Evolutionary conservation across 2,329 filamentous ascomycete genomes (phyloP), one percentile per base, ranked within the genome.

Genomic region (Apiospora aurea): DNA sequence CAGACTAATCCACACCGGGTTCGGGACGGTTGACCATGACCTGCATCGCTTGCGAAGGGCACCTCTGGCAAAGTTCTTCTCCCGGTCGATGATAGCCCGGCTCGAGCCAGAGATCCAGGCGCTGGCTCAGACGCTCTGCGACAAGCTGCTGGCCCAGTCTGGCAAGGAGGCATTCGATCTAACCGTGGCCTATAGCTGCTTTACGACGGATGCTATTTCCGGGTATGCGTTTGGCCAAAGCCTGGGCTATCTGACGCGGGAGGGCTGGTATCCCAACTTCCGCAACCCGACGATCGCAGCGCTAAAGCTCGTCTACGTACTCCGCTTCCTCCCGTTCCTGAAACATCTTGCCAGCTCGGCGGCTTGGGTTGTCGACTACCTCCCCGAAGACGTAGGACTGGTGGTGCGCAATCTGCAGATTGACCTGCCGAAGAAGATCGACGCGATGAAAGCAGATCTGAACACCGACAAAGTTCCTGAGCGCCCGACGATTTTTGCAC

Each of bases 121-220:
- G 10, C 46, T 73, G 14, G 69, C 73, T 1, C 72, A 75, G 67
- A 64, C 69, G 2, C 70, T 72, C 13, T 68, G 70, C 21, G 71
- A 75, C 69, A 82, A 81, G 73, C 76, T 85, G 72, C 80, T 77
- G 10, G 67, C 49, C 1, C 24, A 11, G 8, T 29, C 26, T n/a
- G 41, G 18, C n/a, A 29, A 70, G 38, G 24, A 29, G 26, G n/a
- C 29, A 6, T 46, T 70, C 4, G 21, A 70, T 14, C 14, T 64
- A 8, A 46, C 8, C 7, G 53, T n/a, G 14, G 38, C 69, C n/a
- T 70, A 66, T 41, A 66, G 41, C 18, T 66, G 82, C 74, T 84
- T 83, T 70, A 83, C 81, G 0, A 77, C 81, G 0, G 82, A 84
- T 21, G 78, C 79, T 1, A 83, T 83, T 34, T 80, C 79, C 0